A percentile compares a stretch with the other conserved stretches of the same genome.
Conservation (phyloP, 164 flowering plant genomes). For the Annona squamosa region DNA sequence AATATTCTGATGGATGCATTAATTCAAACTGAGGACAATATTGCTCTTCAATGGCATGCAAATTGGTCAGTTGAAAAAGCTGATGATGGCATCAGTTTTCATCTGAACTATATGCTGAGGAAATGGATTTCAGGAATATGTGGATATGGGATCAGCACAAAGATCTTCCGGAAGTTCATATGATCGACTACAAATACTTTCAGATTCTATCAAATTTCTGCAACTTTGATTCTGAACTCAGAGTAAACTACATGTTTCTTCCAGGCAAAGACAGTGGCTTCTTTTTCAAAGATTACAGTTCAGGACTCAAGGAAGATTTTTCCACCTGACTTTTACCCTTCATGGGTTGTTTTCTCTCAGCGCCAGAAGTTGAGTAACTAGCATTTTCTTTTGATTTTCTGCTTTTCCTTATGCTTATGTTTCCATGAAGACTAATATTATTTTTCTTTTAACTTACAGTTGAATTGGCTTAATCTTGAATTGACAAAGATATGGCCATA, state of each 20-base stretch:
- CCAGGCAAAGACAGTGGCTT: constrained; percentile 62
- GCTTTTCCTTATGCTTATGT: background rate
- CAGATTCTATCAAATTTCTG: background rate
- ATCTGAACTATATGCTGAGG: too few species aligned
- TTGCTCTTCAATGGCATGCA: too few species aligned
- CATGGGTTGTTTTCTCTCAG: constrained; percentile 86
- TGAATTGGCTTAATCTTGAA: constrained; percentile 78
- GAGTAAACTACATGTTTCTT: background rate
- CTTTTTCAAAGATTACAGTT: constrained; percentile 90
- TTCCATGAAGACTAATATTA: background rate
- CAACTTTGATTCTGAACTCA: background rate
- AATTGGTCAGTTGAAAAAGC: too few species aligned
- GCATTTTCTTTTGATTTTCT: background rate
- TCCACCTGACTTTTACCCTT: constrained; percentile 54
- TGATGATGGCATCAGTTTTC: too few species aligned
- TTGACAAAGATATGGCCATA: constrained; percentile 94
- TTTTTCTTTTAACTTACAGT: constrained; percentile 37
- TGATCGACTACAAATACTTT: background rate
- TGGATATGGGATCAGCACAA: too few species aligned
- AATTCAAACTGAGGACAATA: too few species aligned
- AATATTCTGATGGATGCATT: too few species aligned
- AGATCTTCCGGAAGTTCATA: too few species aligned
- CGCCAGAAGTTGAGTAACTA: constrained; percentile 56
- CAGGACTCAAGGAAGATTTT: constrained; percentile 85
- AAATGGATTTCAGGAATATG: too few species aligned